phyloP scores from a whole-genome alignment of 2,329 filamentous ascomycete species.

The Arachnomyces sp. region DNA sequence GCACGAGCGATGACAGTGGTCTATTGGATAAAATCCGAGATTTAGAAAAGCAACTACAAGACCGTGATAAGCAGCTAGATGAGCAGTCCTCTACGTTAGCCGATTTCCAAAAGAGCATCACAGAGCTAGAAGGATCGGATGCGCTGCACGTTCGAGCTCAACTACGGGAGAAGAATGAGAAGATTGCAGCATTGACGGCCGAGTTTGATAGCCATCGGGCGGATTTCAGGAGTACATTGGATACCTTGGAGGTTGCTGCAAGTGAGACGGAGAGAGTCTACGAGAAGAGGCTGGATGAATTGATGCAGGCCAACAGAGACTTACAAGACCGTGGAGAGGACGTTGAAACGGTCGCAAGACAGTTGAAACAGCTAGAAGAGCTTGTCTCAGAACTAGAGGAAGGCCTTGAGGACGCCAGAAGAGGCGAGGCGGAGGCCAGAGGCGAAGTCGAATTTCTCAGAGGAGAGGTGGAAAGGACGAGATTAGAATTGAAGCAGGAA shows the following conservation, averaged over 20 bases:
- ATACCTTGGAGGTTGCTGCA: conserved; percentile 90
- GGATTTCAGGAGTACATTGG: conserved; percentile 93
- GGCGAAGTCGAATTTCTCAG: conserved; percentile 93
- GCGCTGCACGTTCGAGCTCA: conserved; percentile 68
- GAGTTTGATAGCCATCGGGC: conserved; percentile 93
- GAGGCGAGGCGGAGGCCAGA: conserved; percentile 89
- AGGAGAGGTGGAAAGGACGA: conserved; percentile 86
- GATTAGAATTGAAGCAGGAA: conserved; percentile 79
- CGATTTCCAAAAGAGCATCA: conserved; percentile 83
- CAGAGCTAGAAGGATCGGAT: conserved; percentile 76
- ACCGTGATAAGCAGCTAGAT: conserved; percentile 77
- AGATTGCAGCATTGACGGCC: conserved; percentile 81
- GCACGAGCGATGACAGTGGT: no score
- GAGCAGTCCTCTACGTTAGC: conserved; percentile 74
- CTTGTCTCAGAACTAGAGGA: conserved; percentile 95
- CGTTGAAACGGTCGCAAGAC: conserved; percentile 80
- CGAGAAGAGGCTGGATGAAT: conserved; percentile 50
- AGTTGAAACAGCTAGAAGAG: conserved; percentile 92
- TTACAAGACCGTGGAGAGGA: conserved; percentile 76
- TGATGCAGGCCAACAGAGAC: conserved; percentile 75
- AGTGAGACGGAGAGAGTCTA: conserved; percentile 92
- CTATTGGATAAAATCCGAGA: conserved; percentile 65
- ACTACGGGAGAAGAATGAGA: conserved; percentile 91
- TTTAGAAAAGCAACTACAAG: conserved; percentile 65
- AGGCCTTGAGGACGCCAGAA: conserved; percentile 84